Conservation (phyloP, 2,329 filamentous ascomycete species). For the Xylaria multiplex region DNA sequence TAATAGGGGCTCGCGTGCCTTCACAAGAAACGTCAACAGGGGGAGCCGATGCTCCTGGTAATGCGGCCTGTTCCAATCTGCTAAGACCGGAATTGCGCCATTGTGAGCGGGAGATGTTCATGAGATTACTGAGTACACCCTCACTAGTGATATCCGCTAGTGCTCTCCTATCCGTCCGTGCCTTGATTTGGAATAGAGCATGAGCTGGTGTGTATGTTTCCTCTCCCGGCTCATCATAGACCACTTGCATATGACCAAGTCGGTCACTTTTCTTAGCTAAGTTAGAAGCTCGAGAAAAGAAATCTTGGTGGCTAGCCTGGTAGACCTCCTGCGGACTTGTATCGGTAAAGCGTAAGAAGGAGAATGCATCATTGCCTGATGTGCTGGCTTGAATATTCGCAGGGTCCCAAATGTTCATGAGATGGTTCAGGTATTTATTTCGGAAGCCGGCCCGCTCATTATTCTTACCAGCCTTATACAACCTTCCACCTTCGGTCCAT, state of each 20-base stretch:
- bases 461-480: slow-evolving; percentile 76
- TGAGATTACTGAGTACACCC: slow-evolving; percentile 76
- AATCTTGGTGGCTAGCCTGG: slow-evolving; percentile 71
- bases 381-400: slow-evolving; percentile 77
- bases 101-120: slow-evolving; percentile 77
- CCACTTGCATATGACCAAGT: slow-evolving; percentile 72
- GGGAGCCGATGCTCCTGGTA: slow-evolving; percentile 82
- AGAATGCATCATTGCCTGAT: slow-evolving; percentile 74
- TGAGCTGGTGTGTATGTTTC: slow-evolving; percentile 75
- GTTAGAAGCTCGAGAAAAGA: slow-evolving; percentile 79
- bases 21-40: slow-evolving; percentile 84
- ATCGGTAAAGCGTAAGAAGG: slow-evolving; percentile 90
- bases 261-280: slow-evolving; percentile 65
- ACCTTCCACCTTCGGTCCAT: slow-evolving; percentile 81
- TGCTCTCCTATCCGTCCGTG: slow-evolving; percentile 72
- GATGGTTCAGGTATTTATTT: slow-evolving; percentile 77
- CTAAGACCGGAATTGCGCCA: slow-evolving; percentile 78
- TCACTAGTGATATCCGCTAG: slow-evolving; percentile 76
- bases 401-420: slow-evolving; percentile 91
- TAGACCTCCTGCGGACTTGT: slow-evolving; percentile 78
- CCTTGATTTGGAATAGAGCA: slow-evolving; percentile 82
- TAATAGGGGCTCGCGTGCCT: slow-evolving; percentile 67
- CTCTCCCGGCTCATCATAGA: slow-evolving; percentile 75
- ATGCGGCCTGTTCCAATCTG: slow-evolving; percentile 81
- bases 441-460: slow-evolving; percentile 83